A percentile compares a stretch with the other conserved stretches of the same genome.
Evolutionary conservation across 208 protist species (phyloP).

Genomic region (Crithidia sp.): DNA sequence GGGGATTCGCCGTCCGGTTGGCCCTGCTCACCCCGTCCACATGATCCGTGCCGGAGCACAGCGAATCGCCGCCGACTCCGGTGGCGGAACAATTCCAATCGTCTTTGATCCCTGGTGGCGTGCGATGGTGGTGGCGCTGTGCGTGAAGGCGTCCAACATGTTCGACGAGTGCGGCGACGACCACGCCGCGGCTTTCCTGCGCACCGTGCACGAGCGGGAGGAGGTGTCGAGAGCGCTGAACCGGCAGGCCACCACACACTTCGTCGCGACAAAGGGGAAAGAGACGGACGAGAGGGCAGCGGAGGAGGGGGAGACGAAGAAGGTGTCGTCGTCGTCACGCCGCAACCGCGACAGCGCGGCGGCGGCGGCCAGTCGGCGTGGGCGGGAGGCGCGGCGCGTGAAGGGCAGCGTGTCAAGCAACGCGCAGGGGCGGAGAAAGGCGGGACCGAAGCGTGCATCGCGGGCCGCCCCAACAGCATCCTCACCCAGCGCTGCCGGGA

Average conservation of each 20-base stretch:
- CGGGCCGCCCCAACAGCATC: background rate
- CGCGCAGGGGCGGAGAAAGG: background rate
- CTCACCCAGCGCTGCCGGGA: background rate
- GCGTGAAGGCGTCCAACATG: conserved; percentile 77
- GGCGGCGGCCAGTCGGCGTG: background rate
- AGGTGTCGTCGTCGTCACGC: background rate
- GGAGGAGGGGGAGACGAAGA: background rate
- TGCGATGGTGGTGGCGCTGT: conserved; percentile 80
- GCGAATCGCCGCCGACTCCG: conserved; percentile 44
- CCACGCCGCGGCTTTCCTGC: conserved; percentile 30
- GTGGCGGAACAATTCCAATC: conserved; percentile 42
- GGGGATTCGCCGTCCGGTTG: conserved; percentile 30
- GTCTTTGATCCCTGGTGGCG: conserved; percentile 92
- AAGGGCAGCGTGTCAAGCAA: background rate
- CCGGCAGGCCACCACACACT: conserved; percentile 22
- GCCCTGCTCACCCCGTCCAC: conserved; percentile 49
- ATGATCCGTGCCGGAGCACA: conserved; percentile 47
- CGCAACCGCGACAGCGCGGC: background rate
- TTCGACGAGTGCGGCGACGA: conserved; percentile 69
- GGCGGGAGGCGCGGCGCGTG: background rate
- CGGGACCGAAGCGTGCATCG: background rate
- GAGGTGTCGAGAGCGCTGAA: conserved; percentile 11
- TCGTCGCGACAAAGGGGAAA: conserved; percentile 25
- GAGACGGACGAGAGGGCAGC: conserved; percentile 12
- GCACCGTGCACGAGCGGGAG: background rate